A percentile compares a stretch with the other conserved stretches of the same genome.
These are phyloP conservation scores for Microcyclospora tardicrescens DNA, from an alignment of 2,329 filamentous ascomycete species.

Conservation along the genomic window DNA sequence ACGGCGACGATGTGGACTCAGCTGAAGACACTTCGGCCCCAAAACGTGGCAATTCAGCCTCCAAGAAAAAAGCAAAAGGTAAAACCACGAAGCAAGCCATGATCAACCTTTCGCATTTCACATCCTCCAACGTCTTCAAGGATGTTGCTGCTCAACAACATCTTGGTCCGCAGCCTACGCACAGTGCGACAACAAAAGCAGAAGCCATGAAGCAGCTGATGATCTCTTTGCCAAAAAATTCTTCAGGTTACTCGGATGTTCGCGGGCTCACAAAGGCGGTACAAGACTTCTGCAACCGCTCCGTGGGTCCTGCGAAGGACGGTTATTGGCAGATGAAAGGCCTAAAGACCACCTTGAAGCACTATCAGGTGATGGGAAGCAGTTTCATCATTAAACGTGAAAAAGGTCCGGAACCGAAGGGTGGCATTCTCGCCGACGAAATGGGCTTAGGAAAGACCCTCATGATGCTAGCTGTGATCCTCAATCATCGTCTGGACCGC, in stretches of 20 bases:
- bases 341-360: slow-evolving; percentile 34
- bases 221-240: slow-evolving; percentile 21
- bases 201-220: slow-evolving; percentile 30
- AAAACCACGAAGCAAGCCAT: slow-evolving; percentile 2
- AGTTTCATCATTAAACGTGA: slow-evolving; percentile 45
- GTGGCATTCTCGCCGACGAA: slow-evolving; percentile 90
- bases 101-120: slow-evolving; percentile 9
- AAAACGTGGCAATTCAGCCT: slow-evolving; percentile 1
- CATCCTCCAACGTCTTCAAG: slow-evolving; percentile 12
- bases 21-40: neutral
- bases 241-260: neutral
- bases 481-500: slow-evolving; percentile 22
- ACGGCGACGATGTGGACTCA: slow-evolving; percentile 2
- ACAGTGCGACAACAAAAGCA: slow-evolving; percentile 3
- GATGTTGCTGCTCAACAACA: slow-evolving; percentile 10
- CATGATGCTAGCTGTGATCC: slow-evolving; percentile 33
- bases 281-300: slow-evolving; percentile 6
- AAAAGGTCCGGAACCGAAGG: slow-evolving; percentile 24
- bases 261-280: neutral
- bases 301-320: slow-evolving; percentile 13
- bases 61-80: slow-evolving; percentile 1
- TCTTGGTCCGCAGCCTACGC: slow-evolving; percentile 12
- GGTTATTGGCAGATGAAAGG: slow-evolving; percentile 35
- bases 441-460: slow-evolving; percentile 99
- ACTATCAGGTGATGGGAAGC: slow-evolving; percentile 39